Percentiles rank a stretch among this genome's conserved stretches.
phyloP scores from a whole-genome alignment of 2,329 filamentous ascomycete genomes.

The Hymenoscyphus infarciens region DNA sequence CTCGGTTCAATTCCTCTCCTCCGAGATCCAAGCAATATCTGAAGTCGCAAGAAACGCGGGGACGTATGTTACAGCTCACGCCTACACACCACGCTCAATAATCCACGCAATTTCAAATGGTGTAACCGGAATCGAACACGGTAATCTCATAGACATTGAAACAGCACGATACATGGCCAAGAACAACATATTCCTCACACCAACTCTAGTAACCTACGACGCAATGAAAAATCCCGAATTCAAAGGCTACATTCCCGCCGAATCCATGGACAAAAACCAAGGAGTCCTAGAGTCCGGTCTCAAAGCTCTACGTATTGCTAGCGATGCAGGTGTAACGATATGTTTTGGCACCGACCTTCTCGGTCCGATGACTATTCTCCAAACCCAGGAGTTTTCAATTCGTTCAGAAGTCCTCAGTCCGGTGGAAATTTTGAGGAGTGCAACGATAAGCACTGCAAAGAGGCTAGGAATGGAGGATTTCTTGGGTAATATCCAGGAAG shows the following conservation, averaged over 20 bases:
- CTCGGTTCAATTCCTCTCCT: constrained; percentile 53
- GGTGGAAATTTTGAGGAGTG: constrained; percentile 45
- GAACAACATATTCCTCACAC: constrained; percentile 48
- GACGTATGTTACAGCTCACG: constrained; percentile 55
- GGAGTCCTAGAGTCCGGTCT: constrained; percentile 48
- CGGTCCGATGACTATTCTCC: constrained; percentile 45
- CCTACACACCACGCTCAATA: constrained; percentile 53
- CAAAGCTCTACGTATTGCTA: constrained; percentile 45
- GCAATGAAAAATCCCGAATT: constrained; percentile 45
- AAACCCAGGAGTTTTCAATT: constrained; percentile 48
- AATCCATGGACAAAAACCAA: constrained; percentile 47
- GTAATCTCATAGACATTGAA: constrained; percentile 58
- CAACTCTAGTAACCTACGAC: constrained; percentile 51
- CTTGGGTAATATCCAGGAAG: constrained; percentile 48
- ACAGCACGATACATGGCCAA: constrained; percentile 49
- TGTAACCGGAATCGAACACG: constrained; percentile 56
- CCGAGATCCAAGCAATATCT: constrained; percentile 53
- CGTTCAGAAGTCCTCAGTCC: constrained; percentile 42
- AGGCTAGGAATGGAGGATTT: constrained; percentile 45
- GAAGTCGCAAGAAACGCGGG: constrained; percentile 46
- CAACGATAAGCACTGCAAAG: constrained; percentile 50
- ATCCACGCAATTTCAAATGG: constrained; percentile 53
- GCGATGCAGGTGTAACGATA: constrained; percentile 50
- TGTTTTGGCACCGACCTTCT: constrained; percentile 55
- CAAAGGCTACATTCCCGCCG: constrained; percentile 42